phyloP scores from a whole-genome alignment of 1,284 basidiomycete species.

The Ustilago esculenta region DNA sequence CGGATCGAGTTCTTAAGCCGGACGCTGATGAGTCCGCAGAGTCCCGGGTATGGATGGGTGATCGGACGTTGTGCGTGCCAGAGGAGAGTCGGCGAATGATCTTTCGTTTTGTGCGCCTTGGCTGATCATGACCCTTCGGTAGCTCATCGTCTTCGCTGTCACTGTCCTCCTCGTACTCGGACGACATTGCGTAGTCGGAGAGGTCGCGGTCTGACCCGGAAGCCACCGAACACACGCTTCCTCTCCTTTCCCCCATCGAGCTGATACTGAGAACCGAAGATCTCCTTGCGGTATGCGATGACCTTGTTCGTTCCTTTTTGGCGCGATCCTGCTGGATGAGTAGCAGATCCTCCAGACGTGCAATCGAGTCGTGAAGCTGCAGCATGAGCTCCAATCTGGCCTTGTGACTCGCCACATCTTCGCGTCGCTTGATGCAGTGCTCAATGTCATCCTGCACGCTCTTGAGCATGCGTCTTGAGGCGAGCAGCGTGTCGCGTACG shows the following conservation, averaged over 20 bases:
- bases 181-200: constrained; percentile 37
- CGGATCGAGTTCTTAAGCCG: constrained; percentile 3
- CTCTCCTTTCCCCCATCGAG: constrained; percentile 8
- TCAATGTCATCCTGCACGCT: constrained; percentile 80
- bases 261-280: constrained; percentile 20
- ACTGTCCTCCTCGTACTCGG: constrained; percentile 32
- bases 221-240: constrained; percentile 4
- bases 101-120: constrained; percentile 11
- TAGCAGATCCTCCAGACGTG: constrained; percentile 81
- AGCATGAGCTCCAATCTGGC: constrained; percentile 82
- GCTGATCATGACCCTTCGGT: not conserved
- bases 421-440: constrained; percentile 80
- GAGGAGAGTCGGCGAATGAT: constrained; percentile 15
- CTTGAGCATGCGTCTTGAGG: constrained; percentile 70
- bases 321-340: constrained; percentile 69
- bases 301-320: constrained; percentile 4
- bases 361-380: constrained; percentile 86
- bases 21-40: not conserved
- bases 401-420: constrained; percentile 74
- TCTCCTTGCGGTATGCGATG: constrained; percentile 10
- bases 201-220: constrained; percentile 19
- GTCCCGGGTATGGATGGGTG: not conserved
- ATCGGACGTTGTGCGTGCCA: not conserved
- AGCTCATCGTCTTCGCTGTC: constrained; percentile 19
- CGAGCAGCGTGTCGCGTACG: constrained; percentile 31